Percentiles rank a stretch among this genome's conserved stretches.
Conservation (phyloP, 2,329 filamentous ascomycete genomes). For the Botrytis elliptica region DNA sequence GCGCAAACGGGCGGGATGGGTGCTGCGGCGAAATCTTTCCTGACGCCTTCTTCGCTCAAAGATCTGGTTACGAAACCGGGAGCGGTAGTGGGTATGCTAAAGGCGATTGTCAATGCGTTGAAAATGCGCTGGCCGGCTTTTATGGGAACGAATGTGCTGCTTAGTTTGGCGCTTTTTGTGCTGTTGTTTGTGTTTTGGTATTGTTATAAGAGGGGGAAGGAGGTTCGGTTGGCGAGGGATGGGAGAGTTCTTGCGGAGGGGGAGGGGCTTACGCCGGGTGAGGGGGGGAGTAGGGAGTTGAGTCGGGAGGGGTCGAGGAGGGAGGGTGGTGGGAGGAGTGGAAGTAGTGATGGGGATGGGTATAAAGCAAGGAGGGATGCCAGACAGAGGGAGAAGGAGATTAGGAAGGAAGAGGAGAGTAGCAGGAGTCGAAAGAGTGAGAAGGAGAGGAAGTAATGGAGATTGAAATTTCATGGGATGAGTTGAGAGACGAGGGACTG, state of each 20-base stretch:
- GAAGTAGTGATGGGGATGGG: not conserved
- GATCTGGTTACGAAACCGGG: constrained; percentile 82
- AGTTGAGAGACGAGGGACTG: not conserved
- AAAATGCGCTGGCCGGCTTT: constrained; percentile 87
- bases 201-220: constrained; percentile 90
- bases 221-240: constrained; percentile 63
- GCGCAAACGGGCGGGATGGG: constrained; percentile 41
- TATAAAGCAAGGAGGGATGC: constrained; percentile 21
- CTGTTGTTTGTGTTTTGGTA: constrained; percentile 91
- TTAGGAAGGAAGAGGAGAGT: constrained; percentile 10
- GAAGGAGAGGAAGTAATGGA: not conserved
- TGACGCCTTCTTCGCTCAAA: constrained; percentile 70
- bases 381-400: constrained; percentile 15
- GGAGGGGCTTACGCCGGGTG: constrained; percentile 24
- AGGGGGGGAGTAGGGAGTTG: constrained; percentile 19
- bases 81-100: constrained; percentile 79
- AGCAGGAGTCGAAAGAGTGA: constrained; percentile 8
- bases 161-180: constrained; percentile 87
- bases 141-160: constrained; percentile 85
- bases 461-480: not conserved
- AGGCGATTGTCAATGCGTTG: constrained; percentile 86
- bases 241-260: constrained; percentile 1
- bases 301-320: not conserved
- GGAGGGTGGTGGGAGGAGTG: not conserved
- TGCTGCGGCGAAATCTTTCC: constrained; percentile 62